phyloP scores from a whole-genome alignment of 441 rosid genomes.

The Cnidoscolus chayamansa region DNA sequence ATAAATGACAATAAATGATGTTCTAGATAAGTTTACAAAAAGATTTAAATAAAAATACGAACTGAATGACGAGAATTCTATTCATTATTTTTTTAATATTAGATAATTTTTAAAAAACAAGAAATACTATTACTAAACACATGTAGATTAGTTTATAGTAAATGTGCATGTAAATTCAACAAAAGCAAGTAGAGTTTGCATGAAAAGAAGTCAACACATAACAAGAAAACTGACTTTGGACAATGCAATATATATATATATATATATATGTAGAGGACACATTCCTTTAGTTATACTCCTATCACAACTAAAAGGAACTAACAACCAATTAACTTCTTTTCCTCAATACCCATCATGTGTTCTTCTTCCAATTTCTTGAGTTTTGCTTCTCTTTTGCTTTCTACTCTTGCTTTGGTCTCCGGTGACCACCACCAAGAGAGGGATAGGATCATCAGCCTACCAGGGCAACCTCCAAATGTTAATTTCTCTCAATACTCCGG shows the following conservation, averaged over 20 bases:
- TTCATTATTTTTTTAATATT: too few relatives aligned
- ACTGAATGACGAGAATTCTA: too few relatives aligned
- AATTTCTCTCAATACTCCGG: slow-evolving; percentile 74
- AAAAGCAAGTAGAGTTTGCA: slow-evolving; percentile 16
- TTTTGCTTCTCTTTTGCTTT: slow-evolving; percentile 12
- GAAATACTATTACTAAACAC: too few relatives aligned
- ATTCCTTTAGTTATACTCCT: slow-evolving; percentile 19
- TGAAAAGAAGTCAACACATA: slow-evolving; percentile 21
- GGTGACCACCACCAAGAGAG: slow-evolving; percentile 20
- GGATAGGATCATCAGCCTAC: slow-evolving; percentile 56
- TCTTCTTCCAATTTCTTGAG: slow-evolving; percentile 18
- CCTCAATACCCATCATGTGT: slow-evolving; percentile 8
- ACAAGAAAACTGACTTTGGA: slow-evolving; percentile 14
- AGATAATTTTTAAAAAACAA: too few relatives aligned
- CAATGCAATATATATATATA: not conserved
- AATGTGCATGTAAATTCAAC: slow-evolving; percentile 22
- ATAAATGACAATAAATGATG: too few relatives aligned
- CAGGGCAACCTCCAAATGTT: slow-evolving; percentile 61
- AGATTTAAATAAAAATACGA: too few relatives aligned
- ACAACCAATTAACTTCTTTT: slow-evolving; percentile 18
- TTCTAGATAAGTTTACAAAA: too few relatives aligned
- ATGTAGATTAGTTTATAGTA: slow-evolving; percentile 2
- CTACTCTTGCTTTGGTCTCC: slow-evolving; percentile 12
- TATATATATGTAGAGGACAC: not conserved
- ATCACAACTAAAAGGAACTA: slow-evolving; percentile 12